A percentile compares a stretch with the other conserved stretches of the same genome.
phyloP scores from a whole-genome alignment of 306 rosid genomes.

The Rubus parviflorus region DNA sequence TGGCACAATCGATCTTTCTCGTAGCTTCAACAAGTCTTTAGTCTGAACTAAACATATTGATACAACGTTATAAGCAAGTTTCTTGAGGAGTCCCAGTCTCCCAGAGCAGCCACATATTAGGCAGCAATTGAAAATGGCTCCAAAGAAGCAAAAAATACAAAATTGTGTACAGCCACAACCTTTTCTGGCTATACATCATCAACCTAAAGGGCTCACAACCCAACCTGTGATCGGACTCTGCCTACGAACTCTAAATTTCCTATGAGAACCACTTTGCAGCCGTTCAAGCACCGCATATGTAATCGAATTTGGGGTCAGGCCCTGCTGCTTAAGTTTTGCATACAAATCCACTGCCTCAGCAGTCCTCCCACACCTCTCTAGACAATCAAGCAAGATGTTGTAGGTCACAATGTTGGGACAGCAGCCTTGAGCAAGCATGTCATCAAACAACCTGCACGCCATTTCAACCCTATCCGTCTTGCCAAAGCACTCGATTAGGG shows the following conservation, averaged over 20 bases:
- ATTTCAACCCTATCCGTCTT: conserved; percentile 86
- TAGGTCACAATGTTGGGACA: conserved; percentile 81
- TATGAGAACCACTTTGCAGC: conserved; percentile 67
- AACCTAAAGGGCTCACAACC: conserved; percentile 88
- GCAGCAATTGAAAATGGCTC: background rate
- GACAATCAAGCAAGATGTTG: conserved; percentile 89
- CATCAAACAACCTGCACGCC: conserved; percentile 79
- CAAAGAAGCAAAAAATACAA: background rate
- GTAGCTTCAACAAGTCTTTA: too few species aligned
- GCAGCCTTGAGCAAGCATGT: conserved; percentile 78
- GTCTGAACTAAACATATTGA: background rate
- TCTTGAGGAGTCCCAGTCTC: background rate
- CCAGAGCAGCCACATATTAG: background rate
- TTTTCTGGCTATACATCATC: conserved; percentile 22
- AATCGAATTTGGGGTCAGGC: conserved; percentile 82
- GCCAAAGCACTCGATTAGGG: conserved; percentile 93
- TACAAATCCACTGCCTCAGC: conserved; percentile 89
- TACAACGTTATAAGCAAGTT: background rate
- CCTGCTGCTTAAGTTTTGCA: conserved; percentile 85
- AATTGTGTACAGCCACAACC: background rate
- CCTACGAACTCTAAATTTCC: conserved; percentile 65
- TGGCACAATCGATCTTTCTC: too few species aligned
- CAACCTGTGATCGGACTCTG: conserved; percentile 93
- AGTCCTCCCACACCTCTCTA: conserved; percentile 84
- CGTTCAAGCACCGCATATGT: conserved; percentile 88